A percentile compares a stretch with the other conserved stretches of the same genome.
These are phyloP conservation scores for Aspergillus candidus DNA, from an alignment of 2,329 filamentous ascomycete species.

Conservation along the genomic window DNA sequence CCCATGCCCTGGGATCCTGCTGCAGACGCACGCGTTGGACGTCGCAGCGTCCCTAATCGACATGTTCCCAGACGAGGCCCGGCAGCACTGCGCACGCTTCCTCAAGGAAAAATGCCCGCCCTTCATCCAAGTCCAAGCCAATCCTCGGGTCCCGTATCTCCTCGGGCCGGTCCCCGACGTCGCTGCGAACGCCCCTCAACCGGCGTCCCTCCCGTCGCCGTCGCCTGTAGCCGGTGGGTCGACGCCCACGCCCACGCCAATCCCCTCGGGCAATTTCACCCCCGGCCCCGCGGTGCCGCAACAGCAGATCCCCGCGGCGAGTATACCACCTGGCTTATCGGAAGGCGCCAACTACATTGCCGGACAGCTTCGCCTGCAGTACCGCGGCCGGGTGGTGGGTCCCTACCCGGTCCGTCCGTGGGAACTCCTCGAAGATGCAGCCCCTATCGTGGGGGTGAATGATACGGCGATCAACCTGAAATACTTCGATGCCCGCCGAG, in stretches of 20 bases:
- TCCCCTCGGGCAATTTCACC: constrained; percentile 20
- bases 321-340: constrained; percentile 9
- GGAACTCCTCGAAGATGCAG: constrained; percentile 42
- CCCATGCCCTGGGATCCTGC: constrained; percentile 27
- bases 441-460: constrained; percentile 39
- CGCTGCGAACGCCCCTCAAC: constrained; percentile 15
- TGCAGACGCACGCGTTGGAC: constrained; percentile 40
- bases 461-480: constrained; percentile 40
- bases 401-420: constrained; percentile 35
- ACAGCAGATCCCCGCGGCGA: constrained; percentile 9
- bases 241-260: constrained; percentile 21
- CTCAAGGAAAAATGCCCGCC: constrained; percentile 39
- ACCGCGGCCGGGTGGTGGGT: constrained; percentile 30
- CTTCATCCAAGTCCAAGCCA: constrained; percentile 33
- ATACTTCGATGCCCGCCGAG: constrained; percentile 37
- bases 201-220: constrained; percentile 27
- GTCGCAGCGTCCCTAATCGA: constrained; percentile 42
- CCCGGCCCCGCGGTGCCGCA: constrained; percentile 13
- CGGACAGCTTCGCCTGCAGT: constrained; percentile 33
- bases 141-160: constrained; percentile 37
- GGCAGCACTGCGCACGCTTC: constrained; percentile 37
- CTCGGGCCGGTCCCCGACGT: constrained; percentile 33
- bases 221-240: constrained; percentile 29
- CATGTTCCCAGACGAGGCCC: constrained; percentile 39
- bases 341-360: constrained; percentile 24